Base-by-base conservation (phyloP, 2,329 filamentous ascomycete species). In the Neurospora sp. region DNA sequence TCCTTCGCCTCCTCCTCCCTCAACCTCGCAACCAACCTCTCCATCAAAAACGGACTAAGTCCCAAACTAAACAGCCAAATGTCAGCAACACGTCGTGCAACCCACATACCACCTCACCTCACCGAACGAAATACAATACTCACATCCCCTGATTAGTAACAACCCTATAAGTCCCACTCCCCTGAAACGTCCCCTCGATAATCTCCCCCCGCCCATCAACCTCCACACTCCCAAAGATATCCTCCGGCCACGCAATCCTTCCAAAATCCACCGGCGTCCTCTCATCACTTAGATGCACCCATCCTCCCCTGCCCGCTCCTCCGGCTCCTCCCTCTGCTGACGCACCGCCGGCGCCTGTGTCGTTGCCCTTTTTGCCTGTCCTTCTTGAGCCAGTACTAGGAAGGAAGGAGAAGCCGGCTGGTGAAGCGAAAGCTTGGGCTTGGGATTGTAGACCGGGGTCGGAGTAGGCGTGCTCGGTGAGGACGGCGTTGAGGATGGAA, bases 181-280 rank as follows among this genome's bases (percentile, higher is more conserved):
- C 81, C 77, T 88, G 83, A 72, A 86, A 86, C 72, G 83, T 84
- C 28, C 87, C 87, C 23, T 33, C 52, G 36, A 89, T 80, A 68
- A 90, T 85, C 37, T 84, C 77, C 0, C 89, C 89, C 6, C 79
- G 73, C 1, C 81, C 82, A 75, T 90, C 83, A 5, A 91, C 89
- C 76, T 90, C 86, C 52, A 91, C 83, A 72, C 88, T 91, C 43
- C 89, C 89, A 69, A 91, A 81, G 43, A 91, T 91, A 75, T 91
- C 89, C 75, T 91, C 89, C 1, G 89, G 88, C 78, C 86, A 90
- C 2, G 89, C 88, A 76, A 91, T 91, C 68, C 89, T 80, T 17
- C 89, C 89, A 81, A 84, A 91, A 74, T 90, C 88, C 0, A 88
- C 88, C 2, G 88, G 87, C 68, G 89, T 89, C 68, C 89, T 81